Evolutionary conservation across 2,329 filamentous ascomycete genomes (phyloP), one percentile per base, ranked within the genome.

Genomic region (Talaromyces sp.): DNA sequence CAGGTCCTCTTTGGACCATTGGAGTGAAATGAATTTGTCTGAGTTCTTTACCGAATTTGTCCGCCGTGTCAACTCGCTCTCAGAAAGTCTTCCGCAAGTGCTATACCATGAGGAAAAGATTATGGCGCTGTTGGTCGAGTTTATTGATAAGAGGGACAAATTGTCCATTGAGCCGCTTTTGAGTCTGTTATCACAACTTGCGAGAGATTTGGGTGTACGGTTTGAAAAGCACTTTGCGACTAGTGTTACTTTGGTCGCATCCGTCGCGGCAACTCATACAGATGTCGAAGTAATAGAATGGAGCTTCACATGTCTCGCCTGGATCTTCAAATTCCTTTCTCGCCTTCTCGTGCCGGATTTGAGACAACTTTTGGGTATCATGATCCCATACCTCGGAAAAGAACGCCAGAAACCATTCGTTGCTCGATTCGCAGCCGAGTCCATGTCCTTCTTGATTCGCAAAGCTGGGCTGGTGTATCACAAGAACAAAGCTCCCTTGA

Each of bases 311-410:
- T 93, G 92, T 71, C 83, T 99, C 64, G 93, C 95, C 54, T 99
- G 96, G 83, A 83, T 98, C 47, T 97, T 99, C 86, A 99, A 99
- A 76, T 98, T 98, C 74, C 86, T 99, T 5, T 96, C 93, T 1
- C 89, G 92, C 69, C 85, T 98, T 0, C 80, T 99, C 25, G 91
- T 95, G 0, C 90, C 92, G 3, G 91, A 99, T 74, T 80, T 99
- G 68, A 85, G 91, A 68, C 92, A 94, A 56, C 89, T 96, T 1
- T 93, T 92, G 74, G 86, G 92, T 73, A 87, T 95, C 61, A 88
- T 99, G 81, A 86, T 91, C 0, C 90, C 93, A 2, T 84, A 98
- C 61, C 85, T 99, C 34, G 95, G 94, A 68, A 93, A 91, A 76
- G 84, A 89, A 65, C 87, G 87, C 65, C 92, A 94, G 69, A 95